Evolutionary conservation across 306 rosid species (phyloP).

Genomic region (Delonix regia): DNA sequence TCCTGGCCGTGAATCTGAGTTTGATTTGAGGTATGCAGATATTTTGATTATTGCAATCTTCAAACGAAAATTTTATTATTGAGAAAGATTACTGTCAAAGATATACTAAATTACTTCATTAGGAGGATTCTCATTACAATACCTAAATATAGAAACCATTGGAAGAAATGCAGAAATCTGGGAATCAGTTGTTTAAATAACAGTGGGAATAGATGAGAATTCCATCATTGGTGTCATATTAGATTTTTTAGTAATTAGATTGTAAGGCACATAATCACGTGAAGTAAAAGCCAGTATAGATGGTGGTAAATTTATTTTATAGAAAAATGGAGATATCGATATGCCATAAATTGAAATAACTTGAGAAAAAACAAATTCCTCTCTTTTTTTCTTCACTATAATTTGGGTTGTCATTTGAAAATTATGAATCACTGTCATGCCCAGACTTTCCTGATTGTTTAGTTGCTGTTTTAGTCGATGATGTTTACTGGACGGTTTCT

Average conservation of each 20-base stretch:
- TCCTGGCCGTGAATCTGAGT: conserved; percentile 74
- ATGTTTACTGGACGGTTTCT: not conserved
- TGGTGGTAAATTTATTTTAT: not conserved
- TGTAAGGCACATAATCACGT: not conserved
- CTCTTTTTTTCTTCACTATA: not conserved
- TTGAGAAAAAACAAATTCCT: not conserved
- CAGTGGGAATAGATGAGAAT: not conserved
- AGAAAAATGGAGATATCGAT: not conserved
- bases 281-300: not conserved
- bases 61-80: not conserved
- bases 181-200: not conserved
- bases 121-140: not conserved
- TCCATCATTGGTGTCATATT: not conserved
- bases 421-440: not conserved
- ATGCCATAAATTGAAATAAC: not conserved
- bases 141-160: not conserved
- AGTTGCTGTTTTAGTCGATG: not conserved
- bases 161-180: conserved; percentile 3
- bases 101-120: not conserved
- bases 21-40: conserved; percentile 61
- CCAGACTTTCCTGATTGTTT: not conserved
- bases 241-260: not conserved
- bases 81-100: not conserved
- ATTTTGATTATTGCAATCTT: conserved; percentile 16
- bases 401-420: not conserved